These are phyloP conservation scores for Xylariales sp. DNA, from an alignment of 2,329 filamentous ascomycete species.

Conservation along the genomic window DNA sequence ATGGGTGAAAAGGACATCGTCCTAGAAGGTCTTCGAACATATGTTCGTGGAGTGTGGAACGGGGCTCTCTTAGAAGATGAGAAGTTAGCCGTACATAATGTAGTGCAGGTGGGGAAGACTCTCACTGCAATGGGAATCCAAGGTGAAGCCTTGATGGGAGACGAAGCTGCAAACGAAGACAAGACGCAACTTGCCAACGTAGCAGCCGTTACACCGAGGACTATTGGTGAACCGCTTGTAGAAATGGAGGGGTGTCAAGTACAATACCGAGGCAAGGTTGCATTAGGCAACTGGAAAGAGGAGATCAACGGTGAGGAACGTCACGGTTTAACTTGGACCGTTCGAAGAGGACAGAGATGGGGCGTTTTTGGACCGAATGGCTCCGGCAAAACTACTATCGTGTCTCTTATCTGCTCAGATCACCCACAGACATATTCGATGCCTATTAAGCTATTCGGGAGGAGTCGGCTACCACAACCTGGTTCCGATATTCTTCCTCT, in stretches of 20 bases:
- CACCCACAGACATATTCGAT: slow-evolving; percentile 94
- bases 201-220: slow-evolving; percentile 25
- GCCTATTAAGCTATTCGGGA: slow-evolving; percentile 87
- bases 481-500: slow-evolving; percentile 76
- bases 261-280: slow-evolving; percentile 79
- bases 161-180: slow-evolving; percentile 39
- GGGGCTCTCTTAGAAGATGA: slow-evolving; percentile 60
- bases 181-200: slow-evolving; percentile 35
- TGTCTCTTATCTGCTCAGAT: slow-evolving; percentile 93
- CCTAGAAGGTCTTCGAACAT: slow-evolving; percentile 62
- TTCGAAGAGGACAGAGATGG: slow-evolving; percentile 87
- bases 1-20: slow-evolving; percentile 75
- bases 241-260: slow-evolving; percentile 90
- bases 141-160: slow-evolving; percentile 52
- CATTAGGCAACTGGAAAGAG: slow-evolving; percentile 84
- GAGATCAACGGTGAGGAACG: slow-evolving; percentile 60
- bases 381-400: slow-evolving; percentile 93
- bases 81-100: slow-evolving; percentile 59
- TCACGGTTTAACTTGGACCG: slow-evolving; percentile 82
- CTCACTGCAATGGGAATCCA: slow-evolving; percentile 56
- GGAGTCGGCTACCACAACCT: slow-evolving; percentile 79
- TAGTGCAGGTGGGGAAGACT: slow-evolving; percentile 63
- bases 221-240: slow-evolving; percentile 75
- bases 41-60: slow-evolving; percentile 60
- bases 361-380: slow-evolving; percentile 94